A percentile compares a stretch with the other conserved stretches of the same genome.
Evolutionary conservation across 2,329 filamentous ascomycete genomes (phyloP).

Genomic region (Claviceps lovelessii): DNA sequence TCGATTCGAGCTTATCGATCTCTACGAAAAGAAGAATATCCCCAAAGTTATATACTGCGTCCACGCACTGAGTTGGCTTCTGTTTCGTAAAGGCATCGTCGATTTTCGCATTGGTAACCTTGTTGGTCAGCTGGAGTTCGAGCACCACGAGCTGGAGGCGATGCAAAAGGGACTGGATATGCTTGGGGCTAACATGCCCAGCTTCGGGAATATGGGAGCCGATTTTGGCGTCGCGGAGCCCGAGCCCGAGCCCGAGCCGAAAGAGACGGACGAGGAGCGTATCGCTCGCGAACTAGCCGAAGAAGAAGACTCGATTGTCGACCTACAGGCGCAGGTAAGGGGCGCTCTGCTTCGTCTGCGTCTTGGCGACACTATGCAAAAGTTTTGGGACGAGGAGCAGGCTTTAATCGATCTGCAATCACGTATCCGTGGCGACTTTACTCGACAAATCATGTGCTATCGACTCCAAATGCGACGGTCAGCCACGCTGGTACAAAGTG

Average conservation of each 20-base stretch:
- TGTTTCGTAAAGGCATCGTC: slow-evolving; percentile 87
- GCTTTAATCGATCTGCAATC: slow-evolving; percentile 71
- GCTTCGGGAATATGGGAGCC: slow-evolving; percentile 92
- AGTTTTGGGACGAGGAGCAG: slow-evolving; percentile 75
- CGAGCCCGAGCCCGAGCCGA: slow-evolving; percentile 62
- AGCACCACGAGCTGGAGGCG: slow-evolving; percentile 91
- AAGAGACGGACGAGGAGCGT: slow-evolving; percentile 82
- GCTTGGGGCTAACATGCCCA: slow-evolving; percentile 88
- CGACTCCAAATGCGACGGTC: slow-evolving; percentile 71
- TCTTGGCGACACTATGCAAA: slow-evolving; percentile 72
- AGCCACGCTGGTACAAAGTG: slow-evolving; percentile 65
- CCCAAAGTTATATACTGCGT: slow-evolving; percentile 99
- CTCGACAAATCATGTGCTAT: slow-evolving; percentile 70
- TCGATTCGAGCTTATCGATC: slow-evolving; percentile 87
- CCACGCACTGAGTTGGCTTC: slow-evolving; percentile 91
- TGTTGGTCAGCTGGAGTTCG: slow-evolving; percentile 90
- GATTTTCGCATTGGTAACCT: slow-evolving; percentile 94
- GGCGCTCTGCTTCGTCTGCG: slow-evolving; percentile 65
- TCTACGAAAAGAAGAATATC: slow-evolving; percentile 99
- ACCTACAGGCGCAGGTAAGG: slow-evolving; percentile 75
- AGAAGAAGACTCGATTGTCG: slow-evolving; percentile 55
- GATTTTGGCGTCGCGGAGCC: slow-evolving; percentile 74
- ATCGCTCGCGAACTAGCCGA: slow-evolving; percentile 70
- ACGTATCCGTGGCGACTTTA: slow-evolving; percentile 73
- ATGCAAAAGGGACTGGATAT: slow-evolving; percentile 96